Evolutionary conservation across 208 protist genomes (phyloP), one percentile per base, ranked within the genome.

Genomic region (Acanthamoeba lenticulata): DNA sequence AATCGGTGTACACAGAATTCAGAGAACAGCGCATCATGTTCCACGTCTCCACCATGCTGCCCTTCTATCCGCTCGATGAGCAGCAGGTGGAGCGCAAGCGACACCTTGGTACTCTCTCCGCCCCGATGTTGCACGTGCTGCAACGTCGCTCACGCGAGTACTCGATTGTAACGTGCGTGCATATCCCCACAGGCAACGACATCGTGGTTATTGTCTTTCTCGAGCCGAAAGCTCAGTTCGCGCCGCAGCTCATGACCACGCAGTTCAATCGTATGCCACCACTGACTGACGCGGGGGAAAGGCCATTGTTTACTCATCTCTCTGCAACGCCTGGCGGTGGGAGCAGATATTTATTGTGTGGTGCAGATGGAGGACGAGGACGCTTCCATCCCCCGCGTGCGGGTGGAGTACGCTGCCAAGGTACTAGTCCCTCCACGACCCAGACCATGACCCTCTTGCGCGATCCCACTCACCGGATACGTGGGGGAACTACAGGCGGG

Each of bases 11-110:
- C 44, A 93, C 92, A 7, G 44, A 85, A 17, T 93, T 94, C 47
- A 55, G 29, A n/a, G 79, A 94, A 11, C 81, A 65, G 79, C 38
- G 27, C 17, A 49, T 94, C 40, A 94, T 94, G 92, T 94, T 93
- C 62, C 92, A 94, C 57, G 92, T 94, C 19, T 74, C 47, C 57
- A 94, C 92, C 21, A 15, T 94, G 40, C 81, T 94, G 15, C 92
- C 92, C n/a, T 90, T 42, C 44, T 69, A 15, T 27, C 91, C 15
- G 13, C 24, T 60, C 9, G 72, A 90, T 42, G 67, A 83, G 44
- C 72, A 90, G 40, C 92, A 94, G 60, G 32, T 94, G 81, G 57
- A 93, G 89, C 89, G 89, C 15, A 93, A 93, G 65, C 52, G 89
- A 52, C 89, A 93, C 15, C 34, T 93, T n/a, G n/a, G n/a, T n/a